Evolutionary conservation across 441 rosid genomes (phyloP).

Genomic region (Breynia disticha): DNA sequence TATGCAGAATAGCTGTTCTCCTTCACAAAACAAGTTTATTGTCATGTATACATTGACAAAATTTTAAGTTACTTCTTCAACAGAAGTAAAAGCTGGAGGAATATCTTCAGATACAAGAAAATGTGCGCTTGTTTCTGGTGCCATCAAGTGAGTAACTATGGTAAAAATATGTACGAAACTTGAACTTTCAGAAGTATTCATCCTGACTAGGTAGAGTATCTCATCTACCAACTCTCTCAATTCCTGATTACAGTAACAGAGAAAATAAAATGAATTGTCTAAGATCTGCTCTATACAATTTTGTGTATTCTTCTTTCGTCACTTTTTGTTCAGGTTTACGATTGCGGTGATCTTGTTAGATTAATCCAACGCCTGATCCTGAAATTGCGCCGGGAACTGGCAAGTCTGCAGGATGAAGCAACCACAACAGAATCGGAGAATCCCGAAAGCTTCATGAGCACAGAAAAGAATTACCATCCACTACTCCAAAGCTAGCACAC

Average conservation of each 20-base stretch:
- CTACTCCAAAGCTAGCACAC: too few relatives aligned
- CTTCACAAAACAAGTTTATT: conserved; percentile 4
- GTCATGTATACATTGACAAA: conserved; percentile 14
- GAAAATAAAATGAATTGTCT: conserved; percentile 6
- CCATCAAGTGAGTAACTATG: conserved; percentile 1
- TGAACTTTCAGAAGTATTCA: conserved; percentile 9
- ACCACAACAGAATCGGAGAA: too few relatives aligned
- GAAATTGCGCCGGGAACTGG: not conserved
- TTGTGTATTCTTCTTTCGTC: conserved; percentile 12
- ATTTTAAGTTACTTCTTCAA: conserved; percentile 12
- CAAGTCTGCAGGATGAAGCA: not conserved
- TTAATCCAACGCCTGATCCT: not conserved
- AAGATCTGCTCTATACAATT: conserved; percentile 24
- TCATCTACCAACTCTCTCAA: conserved; percentile 9
- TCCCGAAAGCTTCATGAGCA: not conserved
- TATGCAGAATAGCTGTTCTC: not conserved
- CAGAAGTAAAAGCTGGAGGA: conserved; percentile 1
- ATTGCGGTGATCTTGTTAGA: conserved; percentile 2
- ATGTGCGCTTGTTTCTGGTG: conserved; percentile 4
- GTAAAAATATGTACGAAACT: conserved; percentile 9
- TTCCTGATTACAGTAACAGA: conserved; percentile 14
- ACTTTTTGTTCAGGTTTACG: conserved; percentile 1
- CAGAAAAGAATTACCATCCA: not conserved
- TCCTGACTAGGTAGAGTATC: conserved; percentile 18
- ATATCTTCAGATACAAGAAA: conserved; percentile 10